These are phyloP conservation scores for Xylogone sp. DNA, from an alignment of 2,329 filamentous ascomycete species.

Conservation along the genomic window DNA sequence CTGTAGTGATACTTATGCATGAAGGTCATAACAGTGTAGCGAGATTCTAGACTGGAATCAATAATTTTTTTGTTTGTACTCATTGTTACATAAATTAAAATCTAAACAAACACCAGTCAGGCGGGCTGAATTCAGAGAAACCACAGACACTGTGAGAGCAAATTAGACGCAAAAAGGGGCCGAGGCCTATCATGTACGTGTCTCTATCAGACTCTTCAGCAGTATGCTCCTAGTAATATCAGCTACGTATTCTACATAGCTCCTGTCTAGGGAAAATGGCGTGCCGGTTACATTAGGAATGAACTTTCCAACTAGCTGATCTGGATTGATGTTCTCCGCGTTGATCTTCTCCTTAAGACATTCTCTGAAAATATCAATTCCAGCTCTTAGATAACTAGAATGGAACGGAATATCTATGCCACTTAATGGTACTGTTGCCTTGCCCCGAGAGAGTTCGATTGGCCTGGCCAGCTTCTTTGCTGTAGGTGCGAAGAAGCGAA, in stretches of 20 bases:
- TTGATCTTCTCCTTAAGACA: slow-evolving; percentile 16
- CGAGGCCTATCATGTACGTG: no score
- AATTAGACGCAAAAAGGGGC: no score
- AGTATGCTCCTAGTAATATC: slow-evolving; percentile 1
- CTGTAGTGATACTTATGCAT: no score
- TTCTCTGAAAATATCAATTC: slow-evolving; percentile 18
- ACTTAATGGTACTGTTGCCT: slow-evolving; percentile 21
- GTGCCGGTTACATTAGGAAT: slow-evolving; percentile 4
- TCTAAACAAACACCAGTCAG: no score
- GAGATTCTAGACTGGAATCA: no score
- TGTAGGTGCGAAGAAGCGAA: not conserved
- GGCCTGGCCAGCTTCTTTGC: not conserved
- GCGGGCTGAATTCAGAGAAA: no score
- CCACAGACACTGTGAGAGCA: no score
- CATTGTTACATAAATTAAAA: no score
- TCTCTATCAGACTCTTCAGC: no score
- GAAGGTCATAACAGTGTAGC: no score
- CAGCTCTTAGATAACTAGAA: slow-evolving; percentile 16
- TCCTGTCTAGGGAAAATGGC: slow-evolving; percentile 1
- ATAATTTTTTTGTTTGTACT: no score
- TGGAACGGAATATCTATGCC: slow-evolving; percentile 28
- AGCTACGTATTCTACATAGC: slow-evolving; percentile 2
- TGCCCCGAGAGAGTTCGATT: slow-evolving; percentile 11
- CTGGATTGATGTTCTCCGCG: not conserved
- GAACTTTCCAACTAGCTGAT: slow-evolving; percentile 2